A percentile compares a stretch with the other conserved stretches of the same genome.
Conservation (phyloP, 148 eudicot species). For the Gaultheria prostrata region DNA sequence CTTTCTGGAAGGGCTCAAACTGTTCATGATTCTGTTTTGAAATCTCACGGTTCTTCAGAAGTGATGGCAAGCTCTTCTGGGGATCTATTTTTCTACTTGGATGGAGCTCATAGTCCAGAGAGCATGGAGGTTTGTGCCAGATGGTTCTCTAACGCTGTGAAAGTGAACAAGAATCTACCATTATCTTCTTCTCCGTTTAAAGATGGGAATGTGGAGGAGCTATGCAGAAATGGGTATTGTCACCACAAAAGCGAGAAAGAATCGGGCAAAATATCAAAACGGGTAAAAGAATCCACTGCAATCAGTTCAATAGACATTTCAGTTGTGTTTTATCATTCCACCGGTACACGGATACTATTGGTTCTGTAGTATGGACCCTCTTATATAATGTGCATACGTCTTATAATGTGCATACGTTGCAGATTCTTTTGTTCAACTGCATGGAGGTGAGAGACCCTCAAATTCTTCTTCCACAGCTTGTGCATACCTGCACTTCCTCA, state of each 20-base stretch:
- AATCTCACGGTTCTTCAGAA: constrained; percentile 19
- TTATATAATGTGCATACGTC: not conserved
- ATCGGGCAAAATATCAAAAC: constrained; percentile 31
- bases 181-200: constrained; percentile 25
- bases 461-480: constrained; percentile 66
- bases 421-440: constrained; percentile 88
- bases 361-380: not conserved
- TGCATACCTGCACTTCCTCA: constrained; percentile 66
- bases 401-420: constrained; percentile 14
- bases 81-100: constrained; percentile 67
- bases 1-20: constrained; percentile 85
- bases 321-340: not conserved
- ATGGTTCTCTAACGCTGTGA: constrained; percentile 70
- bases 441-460: constrained; percentile 87
- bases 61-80: constrained; percentile 33
- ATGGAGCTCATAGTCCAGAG: constrained; percentile 92
- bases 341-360: not conserved
- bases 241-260: constrained; percentile 25
- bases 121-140: constrained; percentile 86
- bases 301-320: not conserved
- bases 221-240: constrained; percentile 31
- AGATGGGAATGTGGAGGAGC: constrained; percentile 20
- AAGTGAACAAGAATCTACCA: constrained; percentile 26
- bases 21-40: constrained; percentile 41
- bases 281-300: constrained; percentile 28